These are phyloP conservation scores for Typha latifolia DNA, from an alignment of 176 grass and related monocot species.

Conservation along the genomic window DNA sequence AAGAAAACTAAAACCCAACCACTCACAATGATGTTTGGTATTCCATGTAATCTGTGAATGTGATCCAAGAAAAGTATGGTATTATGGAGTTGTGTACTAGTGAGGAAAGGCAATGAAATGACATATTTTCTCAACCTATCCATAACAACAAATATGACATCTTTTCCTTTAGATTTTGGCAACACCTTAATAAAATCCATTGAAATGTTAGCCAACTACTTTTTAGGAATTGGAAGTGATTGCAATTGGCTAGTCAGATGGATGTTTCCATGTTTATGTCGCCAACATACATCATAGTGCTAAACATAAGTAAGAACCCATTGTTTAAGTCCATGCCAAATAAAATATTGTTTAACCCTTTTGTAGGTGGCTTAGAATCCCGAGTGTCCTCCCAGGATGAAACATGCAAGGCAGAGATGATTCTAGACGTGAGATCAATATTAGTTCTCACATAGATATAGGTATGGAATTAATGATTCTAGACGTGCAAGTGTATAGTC, in stretches of 20 bases:
- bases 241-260: not conserved
- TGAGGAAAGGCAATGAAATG: conserved; percentile 1
- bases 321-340: not conserved
- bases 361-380: not conserved
- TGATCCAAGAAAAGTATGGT: not conserved
- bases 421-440: no score
- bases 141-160: not conserved
- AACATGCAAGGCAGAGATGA: no score
- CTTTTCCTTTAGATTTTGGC: not conserved
- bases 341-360: not conserved
- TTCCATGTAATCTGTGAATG: not conserved
- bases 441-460: no score
- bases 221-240: not conserved
- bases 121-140: no score
- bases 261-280: not conserved
- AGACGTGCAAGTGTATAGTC: no score
- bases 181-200: conserved; percentile 8
- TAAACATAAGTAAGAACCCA: not conserved
- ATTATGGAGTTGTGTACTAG: not conserved
- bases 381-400: no score
- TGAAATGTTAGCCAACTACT: not conserved
- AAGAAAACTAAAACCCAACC: not conserved
- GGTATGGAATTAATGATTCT: no score
- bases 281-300: not conserved
- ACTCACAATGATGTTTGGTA: not conserved